phyloP scores from a whole-genome alignment of 768 basidiomycete genomes.

The Russula vinacea region DNA sequence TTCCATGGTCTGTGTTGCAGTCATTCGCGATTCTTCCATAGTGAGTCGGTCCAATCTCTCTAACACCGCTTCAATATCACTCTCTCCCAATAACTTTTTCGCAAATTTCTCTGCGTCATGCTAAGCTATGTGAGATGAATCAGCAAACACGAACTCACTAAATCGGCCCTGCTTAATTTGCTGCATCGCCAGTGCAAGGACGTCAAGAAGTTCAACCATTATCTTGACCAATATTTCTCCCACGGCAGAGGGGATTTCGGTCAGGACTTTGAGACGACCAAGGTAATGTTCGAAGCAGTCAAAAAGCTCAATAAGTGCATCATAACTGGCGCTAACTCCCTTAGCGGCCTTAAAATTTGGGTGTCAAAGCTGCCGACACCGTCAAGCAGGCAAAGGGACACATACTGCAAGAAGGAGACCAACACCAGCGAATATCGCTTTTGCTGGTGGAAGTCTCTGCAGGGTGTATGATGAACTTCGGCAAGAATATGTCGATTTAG shows the following conservation, averaged over 20 bases:
- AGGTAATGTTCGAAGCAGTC: conserved; percentile 5
- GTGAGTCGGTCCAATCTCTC: conserved; percentile 12
- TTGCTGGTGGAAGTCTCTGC: not conserved
- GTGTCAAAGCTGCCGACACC: not conserved
- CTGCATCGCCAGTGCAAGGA: conserved; percentile 1
- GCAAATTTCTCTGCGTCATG: conserved; percentile 1
- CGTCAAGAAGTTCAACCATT: conserved; percentile 1
- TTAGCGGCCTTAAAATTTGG: not conserved
- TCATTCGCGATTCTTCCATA: not conserved
- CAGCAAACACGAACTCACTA: not conserved
- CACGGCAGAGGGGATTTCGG: not conserved
- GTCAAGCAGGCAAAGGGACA: not conserved
- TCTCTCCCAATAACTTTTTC: not conserved
- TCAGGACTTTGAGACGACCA: not conserved
- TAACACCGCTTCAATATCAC: not conserved
- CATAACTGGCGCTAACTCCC: not conserved
- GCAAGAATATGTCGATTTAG: not conserved
- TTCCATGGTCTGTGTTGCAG: not conserved
- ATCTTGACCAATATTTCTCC: not conserved
- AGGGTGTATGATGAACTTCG: not conserved
- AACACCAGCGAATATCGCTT: conserved; percentile 8
- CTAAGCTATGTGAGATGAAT: not conserved
- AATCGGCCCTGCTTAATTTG: conserved; percentile 7
- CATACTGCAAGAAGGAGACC: conserved; percentile 1
- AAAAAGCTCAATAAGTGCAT: conserved; percentile 6